A percentile compares a stretch with the other conserved stretches of the same genome.
phyloP scores from a whole-genome alignment of 2,329 filamentous ascomycete species.

The Venturia carpophila region DNA sequence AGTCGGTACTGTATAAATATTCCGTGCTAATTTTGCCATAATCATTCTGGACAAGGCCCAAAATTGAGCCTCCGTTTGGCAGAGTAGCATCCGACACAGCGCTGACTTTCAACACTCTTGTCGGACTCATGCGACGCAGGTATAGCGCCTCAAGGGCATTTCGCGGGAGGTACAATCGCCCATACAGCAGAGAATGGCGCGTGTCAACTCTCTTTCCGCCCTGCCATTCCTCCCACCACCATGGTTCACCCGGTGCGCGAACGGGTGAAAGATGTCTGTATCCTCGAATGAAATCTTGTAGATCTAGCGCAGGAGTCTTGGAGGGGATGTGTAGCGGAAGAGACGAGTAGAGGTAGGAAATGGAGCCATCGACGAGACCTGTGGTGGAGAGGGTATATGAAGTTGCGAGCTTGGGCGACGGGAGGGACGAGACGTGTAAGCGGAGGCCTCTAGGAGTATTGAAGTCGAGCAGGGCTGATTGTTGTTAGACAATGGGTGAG shows the following conservation, averaged over 20 bases:
- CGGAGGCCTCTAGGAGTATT: conserved; percentile 75
- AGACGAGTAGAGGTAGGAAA: conserved; percentile 93
- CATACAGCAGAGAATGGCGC: conserved; percentile 59
- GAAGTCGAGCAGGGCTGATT: conserved; percentile 75
- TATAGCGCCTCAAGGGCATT: conserved; percentile 83
- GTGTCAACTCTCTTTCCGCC: conserved; percentile 40
- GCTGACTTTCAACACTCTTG: conserved; percentile 71
- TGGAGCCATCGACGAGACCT: conserved; percentile 89
- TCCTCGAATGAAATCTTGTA: conserved; percentile 70
- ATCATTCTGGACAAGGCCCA: conserved; percentile 72
- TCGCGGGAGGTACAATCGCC: conserved; percentile 71
- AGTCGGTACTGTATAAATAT: conserved; percentile 86
- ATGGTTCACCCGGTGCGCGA: conserved; percentile 41
- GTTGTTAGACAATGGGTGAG: conserved; percentile 13
- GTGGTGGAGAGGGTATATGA: conserved; percentile 78
- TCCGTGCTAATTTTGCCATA: conserved; percentile 81
- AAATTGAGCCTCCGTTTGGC: conserved; percentile 66
- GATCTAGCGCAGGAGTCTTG: conserved; percentile 65
- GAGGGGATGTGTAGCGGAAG: conserved; percentile 61
- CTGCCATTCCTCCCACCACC: conserved; percentile 49
- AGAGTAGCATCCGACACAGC: conserved; percentile 66
- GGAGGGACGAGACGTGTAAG: conserved; percentile 81
- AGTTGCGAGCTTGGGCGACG: conserved; percentile 86
- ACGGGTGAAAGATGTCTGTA: conserved; percentile 72
- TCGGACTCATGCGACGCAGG: conserved; percentile 67